A percentile compares a stretch with the other conserved stretches of the same genome.
phyloP scores from a whole-genome alignment of 345 rosid species.

The Capsella bursapastoris region DNA sequence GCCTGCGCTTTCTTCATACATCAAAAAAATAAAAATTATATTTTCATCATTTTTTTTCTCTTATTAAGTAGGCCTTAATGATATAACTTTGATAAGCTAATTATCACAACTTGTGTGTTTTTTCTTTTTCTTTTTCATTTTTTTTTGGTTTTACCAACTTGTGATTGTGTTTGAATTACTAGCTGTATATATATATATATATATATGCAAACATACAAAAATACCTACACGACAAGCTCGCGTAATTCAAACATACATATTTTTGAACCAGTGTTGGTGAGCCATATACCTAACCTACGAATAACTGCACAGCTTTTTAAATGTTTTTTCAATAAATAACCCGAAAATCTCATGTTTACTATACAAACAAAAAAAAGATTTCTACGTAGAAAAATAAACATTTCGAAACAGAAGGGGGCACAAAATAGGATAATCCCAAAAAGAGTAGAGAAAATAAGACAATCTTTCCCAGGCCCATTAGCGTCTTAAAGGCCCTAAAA shows the following conservation, averaged over 20 bases:
- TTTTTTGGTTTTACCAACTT: not conserved
- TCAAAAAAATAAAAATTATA: not conserved
- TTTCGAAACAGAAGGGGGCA: slow-evolving; percentile 1
- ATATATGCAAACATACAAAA: slow-evolving; percentile 1
- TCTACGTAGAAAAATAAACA: too few species aligned
- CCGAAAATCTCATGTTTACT: too few species aligned
- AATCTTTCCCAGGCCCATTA: slow-evolving; percentile 30
- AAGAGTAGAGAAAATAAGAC: not conserved
- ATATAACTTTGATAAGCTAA: not conserved
- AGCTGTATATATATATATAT: not conserved
- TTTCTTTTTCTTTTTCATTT: not conserved
- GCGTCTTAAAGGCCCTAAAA: slow-evolving; percentile 9
- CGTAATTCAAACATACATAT: not conserved
- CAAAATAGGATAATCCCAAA: slow-evolving; percentile 13
- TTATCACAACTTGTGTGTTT: not conserved
- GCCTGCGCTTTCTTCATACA: slow-evolving; percentile 21
- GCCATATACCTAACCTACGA: not conserved
- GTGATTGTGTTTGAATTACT: slow-evolving; percentile 13
- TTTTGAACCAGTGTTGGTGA: not conserved
- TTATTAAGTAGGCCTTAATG: not conserved
- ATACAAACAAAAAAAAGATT: too few species aligned
- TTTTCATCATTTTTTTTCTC: not conserved
- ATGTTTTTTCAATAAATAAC: not conserved
- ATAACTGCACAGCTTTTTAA: not conserved
- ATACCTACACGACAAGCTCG: not conserved